These are phyloP conservation scores for Russula compacta DNA, from an alignment of 768 basidiomycete genomes.

Conservation along the genomic window DNA sequence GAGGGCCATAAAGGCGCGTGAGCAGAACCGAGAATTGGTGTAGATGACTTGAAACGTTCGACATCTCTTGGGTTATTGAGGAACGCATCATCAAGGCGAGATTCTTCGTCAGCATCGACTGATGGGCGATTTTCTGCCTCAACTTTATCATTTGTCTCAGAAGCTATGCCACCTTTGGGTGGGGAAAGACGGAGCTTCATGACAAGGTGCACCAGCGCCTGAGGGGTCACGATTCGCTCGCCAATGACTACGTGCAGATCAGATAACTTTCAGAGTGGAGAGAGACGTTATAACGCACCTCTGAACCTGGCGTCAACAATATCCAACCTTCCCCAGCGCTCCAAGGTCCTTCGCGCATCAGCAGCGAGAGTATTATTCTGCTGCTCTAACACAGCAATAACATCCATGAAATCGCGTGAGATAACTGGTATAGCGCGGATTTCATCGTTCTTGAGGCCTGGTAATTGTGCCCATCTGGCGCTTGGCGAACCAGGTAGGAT, in stretches of 20 bases:
- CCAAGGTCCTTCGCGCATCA: slow-evolving; percentile 55
- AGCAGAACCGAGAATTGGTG: slow-evolving; percentile 46
- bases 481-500: slow-evolving; percentile 46
- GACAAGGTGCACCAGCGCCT: slow-evolving; percentile 78
- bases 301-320: slow-evolving; percentile 79
- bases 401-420: slow-evolving; percentile 32
- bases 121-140: slow-evolving; percentile 37
- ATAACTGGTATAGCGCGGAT: slow-evolving; percentile 34
- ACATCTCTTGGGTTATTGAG: slow-evolving; percentile 50
- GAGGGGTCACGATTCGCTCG: slow-evolving; percentile 80
- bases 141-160: slow-evolving; percentile 25
- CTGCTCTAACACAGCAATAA: slow-evolving; percentile 42
- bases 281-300: slow-evolving; percentile 38
- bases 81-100: slow-evolving; percentile 55
- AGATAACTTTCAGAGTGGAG: not conserved
- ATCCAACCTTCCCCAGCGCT: slow-evolving; percentile 67
- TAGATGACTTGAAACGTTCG: slow-evolving; percentile 45
- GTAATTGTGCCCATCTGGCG: slow-evolving; percentile 62
- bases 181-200: slow-evolving; percentile 72
- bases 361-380: slow-evolving; percentile 39
- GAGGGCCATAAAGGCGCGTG: slow-evolving; percentile 92
- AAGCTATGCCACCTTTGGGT: slow-evolving; percentile 28
- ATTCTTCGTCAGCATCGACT: slow-evolving; percentile 36
- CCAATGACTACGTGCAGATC: slow-evolving; percentile 58
- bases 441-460: slow-evolving; percentile 53